Conservation (phyloP, 768 basidiomycete genomes). For the Mycena leptocephala region DNA sequence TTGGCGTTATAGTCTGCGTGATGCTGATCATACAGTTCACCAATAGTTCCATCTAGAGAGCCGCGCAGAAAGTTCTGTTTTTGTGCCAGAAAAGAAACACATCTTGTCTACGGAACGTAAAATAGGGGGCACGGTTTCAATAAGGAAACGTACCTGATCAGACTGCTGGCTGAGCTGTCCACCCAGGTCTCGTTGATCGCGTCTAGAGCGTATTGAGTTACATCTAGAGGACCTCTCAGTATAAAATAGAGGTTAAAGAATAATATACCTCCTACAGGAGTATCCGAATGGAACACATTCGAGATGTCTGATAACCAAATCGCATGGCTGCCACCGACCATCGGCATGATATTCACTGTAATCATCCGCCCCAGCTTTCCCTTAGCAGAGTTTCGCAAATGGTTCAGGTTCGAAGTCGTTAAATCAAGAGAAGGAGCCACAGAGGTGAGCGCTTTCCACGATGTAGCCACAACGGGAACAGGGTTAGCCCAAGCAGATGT, state of each 20-base stretch:
- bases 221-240: too few relatives aligned
- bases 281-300: background rate
- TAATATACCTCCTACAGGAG: background rate
- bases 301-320: background rate
- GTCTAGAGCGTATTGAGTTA: background rate
- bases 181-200: background rate
- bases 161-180: background rate
- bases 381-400: background rate
- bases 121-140: too few relatives aligned
- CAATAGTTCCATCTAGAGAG: background rate
- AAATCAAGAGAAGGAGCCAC: background rate
- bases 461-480: background rate
- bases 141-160: background rate
- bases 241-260: too few relatives aligned
- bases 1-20: background rate
- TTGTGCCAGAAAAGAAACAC: slow-evolving; percentile 9
- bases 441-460: background rate
- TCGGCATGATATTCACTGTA: background rate
- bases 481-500: background rate
- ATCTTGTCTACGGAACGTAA: background rate
- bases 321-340: background rate
- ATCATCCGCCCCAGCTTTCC: background rate
- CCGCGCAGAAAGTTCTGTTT: background rate
- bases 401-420: background rate
- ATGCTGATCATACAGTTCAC: background rate